Evolutionary conservation across 179 eudicot genomes (phyloP), one percentile per base, ranked within the genome.

Genomic region (Silene coronaria): DNA sequence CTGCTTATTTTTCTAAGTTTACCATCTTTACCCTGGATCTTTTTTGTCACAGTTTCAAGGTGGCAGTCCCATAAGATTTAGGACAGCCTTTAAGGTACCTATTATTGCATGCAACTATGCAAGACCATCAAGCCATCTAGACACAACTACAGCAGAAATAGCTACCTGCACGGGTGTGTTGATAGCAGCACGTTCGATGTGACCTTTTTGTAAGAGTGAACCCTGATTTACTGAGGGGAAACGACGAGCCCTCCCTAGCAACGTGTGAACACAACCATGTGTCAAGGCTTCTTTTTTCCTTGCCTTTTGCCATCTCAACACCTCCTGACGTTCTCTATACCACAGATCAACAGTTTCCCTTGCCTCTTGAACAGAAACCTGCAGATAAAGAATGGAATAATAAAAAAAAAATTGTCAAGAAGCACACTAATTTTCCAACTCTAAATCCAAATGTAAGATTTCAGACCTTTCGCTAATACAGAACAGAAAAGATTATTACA

Each of bases 111-210:
- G 71, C 55, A 30, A 53, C 38, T 34, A 34, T 34, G 38, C 26
- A 6, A 16, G 8, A 11, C 14, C n/a, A n/a, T n/a, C 46, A 27
- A 64, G 68, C 24, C 46, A 42, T 48, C 23, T 8, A 59, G 11
- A 42, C 32, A 17, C 55, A 26, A 73, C 60, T 12, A 5, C 30
- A 73, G 64, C 26, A 57, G 66, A 67, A 10, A 42, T 81, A 89
- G 87, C 9, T 42, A 95, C 99, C 97, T 95, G 99, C 75, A 95
- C 99, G 36, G 99, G 99, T 21, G 99, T 91, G 75, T 95, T 95
- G 71, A 95, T 95, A 68, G 99, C 99, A 82, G 99, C 99, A 7
- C 99, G 88, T 67, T 95, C 99, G 75, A 95, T 88, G 84, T 95
- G 99, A 78, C 86, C 84, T 84, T 71, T 88, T 11, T 85, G 92